Base-by-base conservation (phyloP, 805 yeast genomes). In the Myxozyma neotropica region DNA sequence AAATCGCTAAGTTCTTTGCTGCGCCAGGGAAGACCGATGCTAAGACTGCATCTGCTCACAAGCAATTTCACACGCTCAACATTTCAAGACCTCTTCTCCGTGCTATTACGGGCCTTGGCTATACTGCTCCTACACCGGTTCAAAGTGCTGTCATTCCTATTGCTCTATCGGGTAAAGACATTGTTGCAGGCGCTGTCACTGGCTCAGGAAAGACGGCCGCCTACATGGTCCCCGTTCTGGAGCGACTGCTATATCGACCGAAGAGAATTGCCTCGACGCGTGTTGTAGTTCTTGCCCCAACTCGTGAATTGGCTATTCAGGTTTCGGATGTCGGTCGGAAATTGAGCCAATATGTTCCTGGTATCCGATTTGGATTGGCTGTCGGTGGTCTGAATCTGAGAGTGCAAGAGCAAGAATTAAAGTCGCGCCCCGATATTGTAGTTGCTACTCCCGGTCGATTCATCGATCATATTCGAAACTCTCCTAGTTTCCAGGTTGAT, bases 121-220 rank as follows among this genome's bases (percentile, higher is more conserved):
- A 92, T 72, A 71, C 84, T n/a, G 82, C 81, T 51, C 99, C 99
- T 6, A 88, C 97, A 0, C 96, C 97, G 13, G 89, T 94, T 76
- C 99, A 94, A 77, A 80, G 92, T 61, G 88, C 97, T 0, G 84
- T 96, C 7, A 92, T 94, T 63, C 99, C 99, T 13, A 85, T 93
- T 58, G 96, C 97, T 1, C 78, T 94, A 42, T 73, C 89, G 63
- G 99, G 99, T 69, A 93, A 89, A 71, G 99, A 94, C 75, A 84
- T 94, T 53, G 97, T 94, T 69, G 99, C 98, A 17, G 98, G 98
- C 79, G 99, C 99, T 36, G 96, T 89, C 24, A 94, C 99, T 3
- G 99, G 99, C 78, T 93, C 98, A 21, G 99, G 99, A 82, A 94
- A 94, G 74, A 94, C 99, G 24, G 99, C 97, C 1, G 99, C 99